Conservation (phyloP, 2,329 filamentous ascomycete genomes). For the Stachybotrys elegans region DNA sequence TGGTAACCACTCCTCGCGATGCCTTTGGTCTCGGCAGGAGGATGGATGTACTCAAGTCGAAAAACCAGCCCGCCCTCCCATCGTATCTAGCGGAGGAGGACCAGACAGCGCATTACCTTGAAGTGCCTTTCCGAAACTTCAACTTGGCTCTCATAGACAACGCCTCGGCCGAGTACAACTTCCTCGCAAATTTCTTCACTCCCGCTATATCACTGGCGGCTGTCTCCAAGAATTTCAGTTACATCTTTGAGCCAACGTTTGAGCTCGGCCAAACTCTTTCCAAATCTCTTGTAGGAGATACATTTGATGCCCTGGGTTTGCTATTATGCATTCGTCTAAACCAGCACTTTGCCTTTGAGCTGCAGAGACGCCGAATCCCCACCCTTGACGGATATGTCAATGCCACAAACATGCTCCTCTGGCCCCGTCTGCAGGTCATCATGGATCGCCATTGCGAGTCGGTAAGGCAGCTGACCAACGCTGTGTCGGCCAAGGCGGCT, state of each 20-base stretch:
- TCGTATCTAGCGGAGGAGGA: constrained; percentile 92
- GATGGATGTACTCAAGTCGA: constrained; percentile 72
- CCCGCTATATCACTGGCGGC: constrained; percentile 68
- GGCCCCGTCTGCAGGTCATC: constrained; percentile 90
- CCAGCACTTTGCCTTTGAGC: constrained; percentile 88
- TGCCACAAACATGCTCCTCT: constrained; percentile 89
- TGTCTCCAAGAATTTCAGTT: constrained; percentile 77
- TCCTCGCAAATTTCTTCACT: constrained; percentile 85
- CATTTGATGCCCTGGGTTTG: constrained; percentile 79
- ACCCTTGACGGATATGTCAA: constrained; percentile 90
- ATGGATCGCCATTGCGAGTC: constrained; percentile 93
- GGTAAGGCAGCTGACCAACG: constrained; percentile 58
- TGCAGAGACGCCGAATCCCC: constrained; percentile 86
- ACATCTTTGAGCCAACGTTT: constrained; percentile 88
- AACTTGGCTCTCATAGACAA: constrained; percentile 94
- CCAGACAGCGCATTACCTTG: constrained; percentile 77
- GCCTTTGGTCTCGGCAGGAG: constrained; percentile 85
- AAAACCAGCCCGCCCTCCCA: constrained; percentile 70
- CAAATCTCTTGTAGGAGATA: constrained; percentile 68
- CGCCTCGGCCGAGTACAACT: constrained; percentile 89
- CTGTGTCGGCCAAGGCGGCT: constrained; percentile 40
- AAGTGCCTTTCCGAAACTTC: constrained; percentile 88
- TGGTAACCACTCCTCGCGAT: constrained; percentile 64
- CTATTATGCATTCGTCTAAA: constrained; percentile 90
- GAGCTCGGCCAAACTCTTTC: constrained; percentile 74